Evolutionary conservation across 192 early-diverging fungal species (phyloP), one percentile per base, ranked within the genome.

Genomic region (Entomortierella beljakovae): DNA sequence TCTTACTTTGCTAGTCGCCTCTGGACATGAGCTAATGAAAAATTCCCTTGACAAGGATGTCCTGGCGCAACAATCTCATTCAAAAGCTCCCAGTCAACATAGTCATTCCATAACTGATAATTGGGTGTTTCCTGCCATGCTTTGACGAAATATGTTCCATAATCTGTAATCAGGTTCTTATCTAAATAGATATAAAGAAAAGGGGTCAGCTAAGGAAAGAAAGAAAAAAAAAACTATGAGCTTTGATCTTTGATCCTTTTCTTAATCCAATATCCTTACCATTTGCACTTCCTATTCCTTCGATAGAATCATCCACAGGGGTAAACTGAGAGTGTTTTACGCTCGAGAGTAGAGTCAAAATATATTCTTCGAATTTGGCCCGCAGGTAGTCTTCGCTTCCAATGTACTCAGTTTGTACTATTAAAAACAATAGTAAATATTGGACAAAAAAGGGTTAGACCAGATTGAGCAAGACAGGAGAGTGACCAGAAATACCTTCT

Each of bases 331-430:
- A 79, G 46, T 88, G 81, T 52, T 91, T 92, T 26, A 89, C 85
- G 26, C 90, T 91, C 1, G 88, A 86, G n/a, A 94, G 71, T 20
- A 94, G 66, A 0, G 89, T 85, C 40, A 90, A 64, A 2, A 94
- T 80, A 67, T 94, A 94, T 50, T 86, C 81, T 83, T 94, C 93
- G 64, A 94, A 93, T 34, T 90, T 84, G 25, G 87, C 81, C 20
- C 93, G 85, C 38, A 94, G 84, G 66, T 93, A 91, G 52, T 93
- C 92, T 54, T 94, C 93, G n/a, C 87, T 88, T 38, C 93, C 93
- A 26, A 85, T 81, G 55, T 92, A 94, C 9, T 87, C 84, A 6
- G 92, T 90, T 70, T 92, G 88, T 61, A 80, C 63, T 46, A 71
- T n/a, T n/a, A n/a, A n/a, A n/a, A n/a, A n/a, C n/a, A n/a, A n/a